phyloP scores from a whole-genome alignment of 1,284 basidiomycete genomes.

The Apiotrichum gamsii region DNA sequence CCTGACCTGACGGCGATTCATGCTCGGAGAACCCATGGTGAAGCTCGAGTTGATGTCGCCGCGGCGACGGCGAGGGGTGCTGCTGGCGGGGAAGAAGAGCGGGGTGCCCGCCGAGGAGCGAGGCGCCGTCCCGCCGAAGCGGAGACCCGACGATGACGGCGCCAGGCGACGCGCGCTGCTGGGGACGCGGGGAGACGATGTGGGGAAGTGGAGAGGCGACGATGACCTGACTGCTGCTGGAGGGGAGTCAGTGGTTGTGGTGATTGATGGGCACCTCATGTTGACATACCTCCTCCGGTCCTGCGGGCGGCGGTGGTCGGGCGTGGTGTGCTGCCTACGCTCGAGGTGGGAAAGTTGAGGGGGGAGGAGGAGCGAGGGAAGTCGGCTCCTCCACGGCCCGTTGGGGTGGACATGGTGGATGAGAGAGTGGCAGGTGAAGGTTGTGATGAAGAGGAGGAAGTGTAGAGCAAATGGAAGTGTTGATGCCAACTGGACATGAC shows the following conservation, averaged over 20 bases:
- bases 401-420: slow-evolving; percentile 29
- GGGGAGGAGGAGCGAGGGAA: slow-evolving; percentile 33
- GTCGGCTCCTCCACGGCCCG: not conserved
- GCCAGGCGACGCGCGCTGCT: slow-evolving; percentile 13
- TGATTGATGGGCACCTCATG: too few relatives aligned
- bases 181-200: slow-evolving; percentile 57
- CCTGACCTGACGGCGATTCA: too few relatives aligned
- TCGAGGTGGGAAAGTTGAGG: slow-evolving; percentile 39
- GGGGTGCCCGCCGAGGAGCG: too few relatives aligned
- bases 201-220: slow-evolving; percentile 62
- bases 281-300: too few relatives aligned
- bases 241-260: slow-evolving; percentile 9
- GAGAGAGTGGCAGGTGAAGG: not conserved
- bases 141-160: too few relatives aligned
- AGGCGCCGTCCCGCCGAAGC: too few relatives aligned
- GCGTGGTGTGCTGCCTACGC: slow-evolving; percentile 31
- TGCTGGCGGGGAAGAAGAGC: slow-evolving; percentile 49
- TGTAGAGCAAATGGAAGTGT: too few relatives aligned
- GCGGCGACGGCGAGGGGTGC: slow-evolving; percentile 61
- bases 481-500: too few relatives aligned
- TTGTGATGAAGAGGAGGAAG: too few relatives aligned
- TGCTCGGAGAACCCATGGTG: slow-evolving; percentile 49
- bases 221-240: slow-evolving; percentile 44
- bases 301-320: too few relatives aligned
- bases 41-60: slow-evolving; percentile 78